These are phyloP conservation scores for Misopates orontium DNA, from an alignment of 257 asterid species.

Conservation along the genomic window DNA sequence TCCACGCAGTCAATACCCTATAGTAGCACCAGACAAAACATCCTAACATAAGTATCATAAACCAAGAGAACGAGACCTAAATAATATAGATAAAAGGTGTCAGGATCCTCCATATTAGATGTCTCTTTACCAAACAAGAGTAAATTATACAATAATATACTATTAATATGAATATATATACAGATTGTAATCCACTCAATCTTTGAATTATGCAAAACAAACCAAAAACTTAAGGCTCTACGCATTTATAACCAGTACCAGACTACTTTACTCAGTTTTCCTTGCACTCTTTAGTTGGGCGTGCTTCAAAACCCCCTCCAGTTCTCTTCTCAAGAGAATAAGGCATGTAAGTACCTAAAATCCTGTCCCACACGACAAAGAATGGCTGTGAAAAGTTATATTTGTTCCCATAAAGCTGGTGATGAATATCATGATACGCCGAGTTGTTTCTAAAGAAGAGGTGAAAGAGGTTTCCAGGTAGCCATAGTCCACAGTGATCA, in stretches of 20 bases:
- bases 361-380: slow-evolving; percentile 84
- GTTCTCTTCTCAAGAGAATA: slow-evolving; percentile 70
- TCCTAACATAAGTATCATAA: background rate
- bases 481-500: slow-evolving; percentile 92
- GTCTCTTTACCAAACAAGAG: slow-evolving; percentile 25
- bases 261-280: slow-evolving; percentile 35
- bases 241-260: slow-evolving; percentile 32
- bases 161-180: slow-evolving; percentile 33
- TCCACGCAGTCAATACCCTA: too few species aligned
- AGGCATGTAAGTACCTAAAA: slow-evolving; percentile 88
- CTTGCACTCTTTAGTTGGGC: slow-evolving; percentile 68
- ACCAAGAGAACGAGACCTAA: slow-evolving; percentile 11
- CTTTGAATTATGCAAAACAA: slow-evolving; percentile 15
- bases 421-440: slow-evolving; percentile 90
- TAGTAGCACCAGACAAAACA: too few species aligned
- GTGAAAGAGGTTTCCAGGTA: slow-evolving; percentile 86
- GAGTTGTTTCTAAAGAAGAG: slow-evolving; percentile 72
- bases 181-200: slow-evolving; percentile 39
- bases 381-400: slow-evolving; percentile 91
- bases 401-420: slow-evolving; percentile 82
- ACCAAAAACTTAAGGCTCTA: slow-evolving; percentile 36
- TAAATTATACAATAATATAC: slow-evolving; percentile 47
- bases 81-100: background rate
- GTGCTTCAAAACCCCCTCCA: slow-evolving; percentile 78
- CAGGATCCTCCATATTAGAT: slow-evolving; percentile 17